Evolutionary conservation across 2,329 filamentous ascomycete species (phyloP), one percentile per base, ranked within the genome.

Genomic region (Cordyceps sp.): DNA sequence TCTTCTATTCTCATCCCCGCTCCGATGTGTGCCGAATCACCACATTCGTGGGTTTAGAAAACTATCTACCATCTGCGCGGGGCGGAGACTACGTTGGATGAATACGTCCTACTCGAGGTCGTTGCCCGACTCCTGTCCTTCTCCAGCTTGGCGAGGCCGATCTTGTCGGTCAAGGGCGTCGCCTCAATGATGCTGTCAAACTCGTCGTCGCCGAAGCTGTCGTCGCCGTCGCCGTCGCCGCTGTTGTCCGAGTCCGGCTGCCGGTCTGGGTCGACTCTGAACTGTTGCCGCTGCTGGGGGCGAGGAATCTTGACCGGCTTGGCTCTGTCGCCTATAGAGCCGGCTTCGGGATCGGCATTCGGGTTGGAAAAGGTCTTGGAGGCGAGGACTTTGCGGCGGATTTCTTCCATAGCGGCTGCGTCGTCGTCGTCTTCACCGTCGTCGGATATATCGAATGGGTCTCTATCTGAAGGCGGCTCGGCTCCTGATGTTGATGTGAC

Each of bases 111-210:
- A 13, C 55, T 68, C 5, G 62, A 64, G 19, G 61, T 52, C 6
- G 59, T 58, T 3, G 59, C 59, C 34, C 54, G 56, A 6, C 59
- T 53, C 25, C 66, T 57, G 43, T 73, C 67, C 52, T 64, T 71
- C 37, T 73, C 66, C 26, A 74, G 50, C 50, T 58, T 69, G 3
- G 55, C 52, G 34, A 74, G 45, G 0, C 88, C 88, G 10, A 80
- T 81, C 33, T 78, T 72, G 50, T 94, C 88, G 0, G 86, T 94
- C 14, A 92, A 73, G 0, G 84, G 84, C 4, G 83, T 88, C 0
- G 90, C 88, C 43, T 86, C 74, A 47, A 94, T 93, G 53, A 98
- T 92, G 42, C 78, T 78, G 48, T 96, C 88, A 48, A 96, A 93
- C 31, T 84, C 78, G 29, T 80, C 79, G 33, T 90, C 78, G 13